phyloP scores from a whole-genome alignment of 495 filamentous ascomycete genomes.

The Lasiosphaeris hirsuta region DNA sequence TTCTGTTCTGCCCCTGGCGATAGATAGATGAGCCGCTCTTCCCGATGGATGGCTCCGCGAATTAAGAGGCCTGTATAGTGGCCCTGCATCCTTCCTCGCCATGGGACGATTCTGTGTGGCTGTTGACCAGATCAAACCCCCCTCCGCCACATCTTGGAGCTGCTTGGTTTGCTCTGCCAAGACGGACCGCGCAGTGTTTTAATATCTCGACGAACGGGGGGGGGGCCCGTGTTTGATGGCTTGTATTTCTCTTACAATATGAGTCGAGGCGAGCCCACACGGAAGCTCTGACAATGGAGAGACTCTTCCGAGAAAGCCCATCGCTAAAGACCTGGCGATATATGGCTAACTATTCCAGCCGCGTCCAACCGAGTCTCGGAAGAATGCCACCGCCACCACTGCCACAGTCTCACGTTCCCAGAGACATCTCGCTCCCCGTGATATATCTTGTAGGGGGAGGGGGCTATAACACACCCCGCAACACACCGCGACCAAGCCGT shows the following conservation, averaged over 20 bases:
- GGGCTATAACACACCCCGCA: too few relatives aligned
- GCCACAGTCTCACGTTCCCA: neutral
- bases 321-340: neutral
- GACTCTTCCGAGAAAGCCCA: too few relatives aligned
- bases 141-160: neutral
- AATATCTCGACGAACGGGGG: neutral
- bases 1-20: neutral
- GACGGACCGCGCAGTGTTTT: conserved; percentile 5
- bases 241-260: neutral
- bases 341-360: neutral
- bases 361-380: neutral
- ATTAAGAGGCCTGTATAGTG: too few relatives aligned
- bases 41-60: too few relatives aligned
- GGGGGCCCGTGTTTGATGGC: neutral
- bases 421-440: too few relatives aligned
- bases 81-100: too few relatives aligned
- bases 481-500: neutral
- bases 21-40: too few relatives aligned
- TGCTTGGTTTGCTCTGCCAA: conserved; percentile 8
- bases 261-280: neutral
- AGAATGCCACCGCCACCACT: conserved; percentile 1
- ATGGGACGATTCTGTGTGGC: too few relatives aligned
- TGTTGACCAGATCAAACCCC: neutral
- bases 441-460: too few relatives aligned
- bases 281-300: too few relatives aligned